Percentiles rank a stretch among this genome's conserved stretches.
These are phyloP conservation scores for Pyrrhoderma noxium DNA, from an alignment of 1,284 basidiomycete genomes.

Conservation along the genomic window DNA sequence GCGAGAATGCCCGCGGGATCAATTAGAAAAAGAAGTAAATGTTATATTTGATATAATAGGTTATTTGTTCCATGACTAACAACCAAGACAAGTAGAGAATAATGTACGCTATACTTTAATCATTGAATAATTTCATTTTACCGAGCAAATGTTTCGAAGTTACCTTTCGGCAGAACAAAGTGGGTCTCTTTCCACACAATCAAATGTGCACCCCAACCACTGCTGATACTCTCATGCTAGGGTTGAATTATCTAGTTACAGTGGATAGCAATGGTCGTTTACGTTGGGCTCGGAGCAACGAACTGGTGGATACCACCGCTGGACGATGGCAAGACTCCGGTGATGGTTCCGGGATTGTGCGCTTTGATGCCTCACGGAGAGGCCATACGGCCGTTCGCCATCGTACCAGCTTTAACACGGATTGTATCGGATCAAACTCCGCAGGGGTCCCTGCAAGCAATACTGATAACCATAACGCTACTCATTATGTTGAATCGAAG, in stretches of 20 bases:
- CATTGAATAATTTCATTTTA: background rate
- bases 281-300: conserved; percentile 62
- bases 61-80: background rate
- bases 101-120: conserved; percentile 22
- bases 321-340: conserved; percentile 61
- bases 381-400: conserved; percentile 7
- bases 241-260: conserved; percentile 62
- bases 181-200: conserved; percentile 23
- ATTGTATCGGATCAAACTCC: conserved; percentile 9
- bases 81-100: conserved; percentile 28
- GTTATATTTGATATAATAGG: background rate
- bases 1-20: conserved; percentile 57
- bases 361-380: conserved; percentile 29
- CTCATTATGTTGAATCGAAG: conserved; percentile 41
- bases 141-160: conserved; percentile 25
- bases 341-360: conserved; percentile 49
- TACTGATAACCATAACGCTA: conserved; percentile 33
- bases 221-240: conserved; percentile 23
- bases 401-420: conserved; percentile 24
- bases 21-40: conserved; percentile 58
- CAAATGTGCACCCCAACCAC: background rate
- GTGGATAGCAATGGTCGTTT: conserved; percentile 59
- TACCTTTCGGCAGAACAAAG: conserved; percentile 66
- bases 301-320: conserved; percentile 55
- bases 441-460: conserved; percentile 20